These are phyloP conservation scores for Ceratocystis cacaofunesta DNA, from an alignment of 2,329 filamentous ascomycete species.

Conservation along the genomic window DNA sequence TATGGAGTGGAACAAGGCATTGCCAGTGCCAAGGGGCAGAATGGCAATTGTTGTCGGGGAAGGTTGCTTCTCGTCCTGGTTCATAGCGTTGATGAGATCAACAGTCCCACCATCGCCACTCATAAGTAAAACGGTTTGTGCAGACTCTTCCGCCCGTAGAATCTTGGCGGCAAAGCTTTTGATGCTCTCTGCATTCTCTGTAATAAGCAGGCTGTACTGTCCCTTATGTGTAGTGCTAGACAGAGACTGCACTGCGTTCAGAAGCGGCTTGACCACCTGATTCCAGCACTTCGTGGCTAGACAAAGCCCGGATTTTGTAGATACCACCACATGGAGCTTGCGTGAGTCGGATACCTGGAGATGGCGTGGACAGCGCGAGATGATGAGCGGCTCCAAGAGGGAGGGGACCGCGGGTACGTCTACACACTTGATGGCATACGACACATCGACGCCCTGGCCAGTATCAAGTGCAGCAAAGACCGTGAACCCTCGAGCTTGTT, in stretches of 20 bases:
- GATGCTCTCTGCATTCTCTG: conserved; percentile 48
- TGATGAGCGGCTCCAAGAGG: conserved; percentile 20
- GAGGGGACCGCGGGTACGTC: conserved; percentile 22
- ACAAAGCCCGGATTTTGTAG: conserved; percentile 48
- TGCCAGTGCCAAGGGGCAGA: conserved; percentile 50
- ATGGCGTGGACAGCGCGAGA: conserved; percentile 5
- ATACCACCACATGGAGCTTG: conserved; percentile 49
- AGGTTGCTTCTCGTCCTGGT: neutral
- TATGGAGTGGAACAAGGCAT: conserved; percentile 48
- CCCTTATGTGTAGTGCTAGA: conserved; percentile 14
- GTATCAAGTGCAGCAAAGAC: conserved; percentile 7
- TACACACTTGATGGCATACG: conserved; percentile 10
- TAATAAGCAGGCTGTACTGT: conserved; percentile 44
- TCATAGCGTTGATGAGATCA: conserved; percentile 57
- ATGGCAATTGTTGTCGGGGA: conserved; percentile 34
- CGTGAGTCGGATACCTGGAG: conserved; percentile 17
- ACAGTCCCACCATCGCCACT: conserved; percentile 79
- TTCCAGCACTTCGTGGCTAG: conserved; percentile 27
- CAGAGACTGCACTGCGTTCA: conserved; percentile 8
- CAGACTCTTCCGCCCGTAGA: conserved; percentile 16
- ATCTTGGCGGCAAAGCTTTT: conserved; percentile 41
- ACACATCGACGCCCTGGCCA: conserved; percentile 16
- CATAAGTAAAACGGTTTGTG: conserved; percentile 55
- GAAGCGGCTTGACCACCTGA: conserved; percentile 5
- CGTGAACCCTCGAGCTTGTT: neutral